Percentiles rank a stretch among this genome's conserved stretches.
Evolutionary conservation across 768 basidiomycete species (phyloP).

Genomic region (Gloeopeniophorella convolvens): DNA sequence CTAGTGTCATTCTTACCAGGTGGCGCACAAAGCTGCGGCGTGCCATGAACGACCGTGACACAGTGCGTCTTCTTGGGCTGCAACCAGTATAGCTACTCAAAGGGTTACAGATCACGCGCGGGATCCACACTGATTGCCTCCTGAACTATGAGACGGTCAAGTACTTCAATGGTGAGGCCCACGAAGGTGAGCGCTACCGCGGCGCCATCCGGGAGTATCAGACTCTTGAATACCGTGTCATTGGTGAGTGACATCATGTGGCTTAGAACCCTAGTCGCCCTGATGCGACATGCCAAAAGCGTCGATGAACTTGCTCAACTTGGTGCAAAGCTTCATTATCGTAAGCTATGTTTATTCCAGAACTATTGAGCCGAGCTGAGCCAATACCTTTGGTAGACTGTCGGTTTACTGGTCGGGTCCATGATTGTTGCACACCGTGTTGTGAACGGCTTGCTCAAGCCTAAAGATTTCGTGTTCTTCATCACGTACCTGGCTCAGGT

Average conservation of each 20-base stretch:
- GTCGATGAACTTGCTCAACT: constrained; percentile 66
- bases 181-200: constrained; percentile 66
- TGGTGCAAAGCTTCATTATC: constrained; percentile 78
- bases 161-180: constrained; percentile 81
- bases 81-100: constrained; percentile 3
- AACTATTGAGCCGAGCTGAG: no score
- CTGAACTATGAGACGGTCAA: constrained; percentile 84
- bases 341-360: no score
- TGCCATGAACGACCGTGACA: constrained; percentile 75
- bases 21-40: constrained; percentile 72
- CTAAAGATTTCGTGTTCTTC: constrained; percentile 71
- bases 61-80: constrained; percentile 36
- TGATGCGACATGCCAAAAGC: constrained; percentile 31
- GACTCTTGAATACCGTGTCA: constrained; percentile 63
- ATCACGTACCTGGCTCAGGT: constrained; percentile 79
- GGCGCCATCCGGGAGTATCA: constrained; percentile 74
- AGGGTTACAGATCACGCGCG: constrained; percentile 53
- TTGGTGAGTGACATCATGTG: constrained; percentile 39
- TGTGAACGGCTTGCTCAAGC: constrained; percentile 40
- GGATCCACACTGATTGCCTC: constrained; percentile 76
- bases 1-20: constrained; percentile 51
- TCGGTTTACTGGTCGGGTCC: constrained; percentile 76
- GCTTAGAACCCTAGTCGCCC: neutral
- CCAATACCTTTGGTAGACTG: constrained; percentile 37
- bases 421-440: constrained; percentile 72